Conservation (phyloP, 257 asterid species). For the Mentha longifolia region DNA sequence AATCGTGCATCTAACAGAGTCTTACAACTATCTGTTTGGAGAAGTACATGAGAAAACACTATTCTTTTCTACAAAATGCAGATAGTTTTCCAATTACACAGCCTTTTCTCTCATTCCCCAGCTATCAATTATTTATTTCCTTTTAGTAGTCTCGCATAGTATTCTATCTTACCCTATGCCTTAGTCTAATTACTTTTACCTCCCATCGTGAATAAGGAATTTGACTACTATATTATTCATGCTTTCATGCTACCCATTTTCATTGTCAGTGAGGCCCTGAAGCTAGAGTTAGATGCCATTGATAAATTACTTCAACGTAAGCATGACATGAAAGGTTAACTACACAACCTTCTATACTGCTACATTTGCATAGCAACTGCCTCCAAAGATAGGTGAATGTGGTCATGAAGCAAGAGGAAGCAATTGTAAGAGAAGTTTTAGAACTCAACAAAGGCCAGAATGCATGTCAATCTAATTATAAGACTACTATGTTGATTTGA, state of each 20-base stretch:
- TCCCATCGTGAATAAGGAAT: background rate
- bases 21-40: conserved; percentile 14
- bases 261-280: background rate
- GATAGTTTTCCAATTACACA: background rate
- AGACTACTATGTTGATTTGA: conserved; percentile 15
- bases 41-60: background rate
- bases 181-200: background rate
- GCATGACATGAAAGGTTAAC: background rate
- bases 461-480: background rate
- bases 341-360: conserved; percentile 15
- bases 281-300: conserved; percentile 4
- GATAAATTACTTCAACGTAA: conserved; percentile 14
- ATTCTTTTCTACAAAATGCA: background rate
- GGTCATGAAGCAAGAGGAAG: conserved; percentile 19
- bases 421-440: background rate
- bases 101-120: background rate
- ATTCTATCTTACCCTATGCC: background rate
- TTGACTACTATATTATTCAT: background rate
- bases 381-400: background rate
- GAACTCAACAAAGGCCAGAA: conserved; percentile 1
- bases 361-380: background rate
- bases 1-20: background rate
- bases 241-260: conserved; percentile 10
- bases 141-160: background rate
- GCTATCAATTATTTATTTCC: conserved; percentile 2